phyloP scores from a whole-genome alignment of 345 rosid genomes.

The Eucalyptus fibrosa region DNA sequence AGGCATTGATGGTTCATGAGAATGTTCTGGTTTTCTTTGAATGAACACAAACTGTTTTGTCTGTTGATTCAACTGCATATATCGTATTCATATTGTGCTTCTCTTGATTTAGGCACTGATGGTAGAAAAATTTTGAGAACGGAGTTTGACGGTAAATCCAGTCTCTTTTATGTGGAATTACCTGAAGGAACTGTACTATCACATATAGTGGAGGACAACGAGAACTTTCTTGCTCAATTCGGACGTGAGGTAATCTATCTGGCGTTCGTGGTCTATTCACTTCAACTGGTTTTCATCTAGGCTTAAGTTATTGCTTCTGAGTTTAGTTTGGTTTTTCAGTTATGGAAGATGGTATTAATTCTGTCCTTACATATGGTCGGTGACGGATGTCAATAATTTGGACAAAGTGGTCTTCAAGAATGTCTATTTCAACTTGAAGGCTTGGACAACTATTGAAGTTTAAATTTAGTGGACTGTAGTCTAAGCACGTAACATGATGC shows the following conservation, averaged over 20 bases:
- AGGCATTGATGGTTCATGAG: not conserved
- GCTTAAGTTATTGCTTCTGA: not conserved
- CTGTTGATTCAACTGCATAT: not conserved
- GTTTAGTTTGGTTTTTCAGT: not conserved
- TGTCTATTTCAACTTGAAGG: not conserved
- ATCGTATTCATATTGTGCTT: not conserved
- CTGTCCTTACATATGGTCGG: not conserved
- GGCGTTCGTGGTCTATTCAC: not conserved
- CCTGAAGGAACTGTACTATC: constrained; percentile 56
- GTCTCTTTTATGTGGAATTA: constrained; percentile 74
- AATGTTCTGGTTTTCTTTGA: not conserved
- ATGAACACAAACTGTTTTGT: not conserved
- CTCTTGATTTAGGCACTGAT: constrained; percentile 34
- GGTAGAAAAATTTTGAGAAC: constrained; percentile 60
- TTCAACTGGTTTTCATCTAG: not conserved
- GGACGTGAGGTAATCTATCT: constrained; percentile 67
- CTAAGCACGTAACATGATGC: not conserved
- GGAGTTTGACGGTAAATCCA: constrained; percentile 37
- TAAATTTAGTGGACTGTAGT: not conserved
- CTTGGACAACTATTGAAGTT: not conserved
- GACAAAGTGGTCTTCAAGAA: not conserved
- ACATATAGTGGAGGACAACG: constrained; percentile 60
- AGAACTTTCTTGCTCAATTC: constrained; percentile 76
- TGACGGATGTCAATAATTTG: not conserved
- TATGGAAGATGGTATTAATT: not conserved